Percentiles rank a stretch among this genome's conserved stretches.
phyloP scores from a whole-genome alignment of 306 rosid genomes.

The Prosopis cineraria region DNA sequence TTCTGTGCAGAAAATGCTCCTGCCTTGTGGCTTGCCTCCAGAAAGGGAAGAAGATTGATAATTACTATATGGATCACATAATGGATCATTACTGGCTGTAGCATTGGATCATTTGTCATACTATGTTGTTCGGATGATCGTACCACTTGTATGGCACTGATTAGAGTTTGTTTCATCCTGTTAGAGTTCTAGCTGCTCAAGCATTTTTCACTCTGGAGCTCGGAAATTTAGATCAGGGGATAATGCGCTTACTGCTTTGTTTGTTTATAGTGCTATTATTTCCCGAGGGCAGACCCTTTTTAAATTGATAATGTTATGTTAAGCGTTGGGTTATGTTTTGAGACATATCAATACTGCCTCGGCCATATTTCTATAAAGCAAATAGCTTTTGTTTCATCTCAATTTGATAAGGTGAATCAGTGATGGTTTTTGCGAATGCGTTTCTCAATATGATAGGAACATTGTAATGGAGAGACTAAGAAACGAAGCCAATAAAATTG shows the following conservation, averaged over 20 bases:
- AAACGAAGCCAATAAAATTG: no score
- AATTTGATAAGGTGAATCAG: not conserved
- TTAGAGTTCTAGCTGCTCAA: not conserved
- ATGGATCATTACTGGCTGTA: conserved; percentile 16
- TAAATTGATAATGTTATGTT: not conserved
- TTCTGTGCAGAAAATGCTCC: conserved; percentile 79
- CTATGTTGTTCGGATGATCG: conserved; percentile 25
- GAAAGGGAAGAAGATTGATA: conserved; percentile 87
- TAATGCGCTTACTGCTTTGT: not conserved
- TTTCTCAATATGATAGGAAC: no score
- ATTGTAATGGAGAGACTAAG: no score
- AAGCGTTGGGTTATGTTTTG: not conserved
- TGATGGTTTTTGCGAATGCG: not conserved
- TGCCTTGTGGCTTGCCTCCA: conserved; percentile 95
- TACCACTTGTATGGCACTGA: conserved; percentile 26
- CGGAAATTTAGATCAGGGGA: not conserved
- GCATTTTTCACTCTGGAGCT: not conserved
- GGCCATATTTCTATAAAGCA: not conserved
- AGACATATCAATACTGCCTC: not conserved
- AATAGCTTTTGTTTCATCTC: not conserved
- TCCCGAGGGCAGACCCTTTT: not conserved
- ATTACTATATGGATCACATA: conserved; percentile 6
- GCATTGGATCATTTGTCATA: conserved; percentile 17
- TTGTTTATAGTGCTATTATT: conserved; percentile 1
- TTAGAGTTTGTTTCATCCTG: conserved; percentile 19